Evolutionary conservation across 2,329 filamentous ascomycete species (phyloP), one percentile per base, ranked within the genome.

Genomic region (Fusarium haematococcum): DNA sequence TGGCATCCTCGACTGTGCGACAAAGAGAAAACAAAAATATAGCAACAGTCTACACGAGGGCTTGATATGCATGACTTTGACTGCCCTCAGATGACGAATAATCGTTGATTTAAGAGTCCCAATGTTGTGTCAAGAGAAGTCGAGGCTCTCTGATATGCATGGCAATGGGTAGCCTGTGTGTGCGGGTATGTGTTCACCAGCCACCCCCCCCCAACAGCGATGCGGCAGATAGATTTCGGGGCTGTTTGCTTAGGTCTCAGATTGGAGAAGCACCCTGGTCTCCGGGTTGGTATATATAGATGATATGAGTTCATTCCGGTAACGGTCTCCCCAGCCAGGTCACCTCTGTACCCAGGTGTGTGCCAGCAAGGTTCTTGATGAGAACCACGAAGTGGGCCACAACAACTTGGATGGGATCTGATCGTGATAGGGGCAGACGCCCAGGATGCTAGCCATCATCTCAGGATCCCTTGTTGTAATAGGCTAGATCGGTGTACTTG

Each of bases 361-460:
- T 45, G 43, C 43, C 13, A 48, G 43, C 43, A 48, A 48, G 43
- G 43, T 48, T 13, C 6, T 45, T 25, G 23, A 23, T 45, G 6
- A 23, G 41, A 45, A 25, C 11, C 2, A 8, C 20, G 20, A 45
- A 23, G 5, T 23, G 13, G 20, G 43, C 43, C 43, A 45, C 2
- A 45, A 13, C 39, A 43, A 39, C 37, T 5, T 4, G 18, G 8
- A 5, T 20, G 18, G 3, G 37, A n/a, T 20, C 5, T 5, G 18
- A 6, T 3, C 1, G 10, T 10, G 37, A 41, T 14, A 11, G 20
- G 4, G 7, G 2, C 6, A 45, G 41, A 14, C 41, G 7, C 11
- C 2, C 39, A 45, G 20, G 3, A 23, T 45, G 2, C 6, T 23
- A 8, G 0, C 4, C 13, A 45, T 8, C 0, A 7, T 23, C 41